These are phyloP conservation scores for Hordeum pubiflorum DNA, from an alignment of 202 grass and related monocot species.

Conservation along the genomic window DNA sequence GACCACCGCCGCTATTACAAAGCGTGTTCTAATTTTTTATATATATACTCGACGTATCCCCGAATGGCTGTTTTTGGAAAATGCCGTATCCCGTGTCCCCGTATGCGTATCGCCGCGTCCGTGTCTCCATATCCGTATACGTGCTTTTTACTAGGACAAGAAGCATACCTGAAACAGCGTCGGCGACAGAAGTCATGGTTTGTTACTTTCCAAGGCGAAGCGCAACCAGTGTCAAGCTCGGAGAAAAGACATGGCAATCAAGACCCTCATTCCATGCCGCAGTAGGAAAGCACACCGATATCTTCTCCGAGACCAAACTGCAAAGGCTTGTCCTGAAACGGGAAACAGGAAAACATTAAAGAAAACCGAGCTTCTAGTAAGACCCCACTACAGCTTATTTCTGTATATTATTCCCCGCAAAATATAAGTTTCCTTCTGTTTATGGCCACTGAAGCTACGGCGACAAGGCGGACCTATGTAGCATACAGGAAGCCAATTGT, in stretches of 20 bases:
- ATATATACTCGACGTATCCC: no score
- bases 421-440: not conserved
- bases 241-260: not conserved
- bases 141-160: not conserved
- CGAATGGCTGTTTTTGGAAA: no score
- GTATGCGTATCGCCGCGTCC: no score
- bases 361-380: not conserved
- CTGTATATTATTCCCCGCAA: not conserved
- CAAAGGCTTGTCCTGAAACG: not conserved
- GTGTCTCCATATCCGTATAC: no score
- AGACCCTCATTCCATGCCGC: not conserved
- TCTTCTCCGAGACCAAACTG: not conserved
- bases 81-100: no score
- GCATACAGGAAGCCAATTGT: not conserved
- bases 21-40: no score
- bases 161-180: constrained; percentile 37
- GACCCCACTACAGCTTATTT: not conserved
- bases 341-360: not conserved
- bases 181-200: constrained; percentile 35
- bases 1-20: no score
- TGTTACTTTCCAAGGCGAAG: not conserved
- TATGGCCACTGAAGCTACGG: not conserved
- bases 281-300: not conserved
- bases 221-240: not conserved
- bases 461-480: not conserved